Conservation (phyloP, 345 rosid species). For the Limnanthes douglasii region DNA sequence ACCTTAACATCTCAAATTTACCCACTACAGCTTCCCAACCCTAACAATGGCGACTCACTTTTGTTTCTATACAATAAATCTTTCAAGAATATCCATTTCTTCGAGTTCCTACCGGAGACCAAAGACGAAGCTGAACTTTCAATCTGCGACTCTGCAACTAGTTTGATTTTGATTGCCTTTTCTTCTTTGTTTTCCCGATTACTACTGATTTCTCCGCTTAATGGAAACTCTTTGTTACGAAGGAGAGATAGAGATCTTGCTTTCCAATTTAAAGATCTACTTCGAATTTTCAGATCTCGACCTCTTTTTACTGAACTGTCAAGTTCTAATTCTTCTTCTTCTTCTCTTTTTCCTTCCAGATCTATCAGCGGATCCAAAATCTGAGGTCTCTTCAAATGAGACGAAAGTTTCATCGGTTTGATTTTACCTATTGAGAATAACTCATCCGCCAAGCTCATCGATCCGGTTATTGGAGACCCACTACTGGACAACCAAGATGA, state of each 20-base stretch:
- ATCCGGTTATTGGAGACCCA: conserved; percentile 24
- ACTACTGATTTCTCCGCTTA: conserved; percentile 13
- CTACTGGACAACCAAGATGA: conserved; percentile 39
- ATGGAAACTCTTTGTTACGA: conserved; percentile 27
- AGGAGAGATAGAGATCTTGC: conserved; percentile 88
- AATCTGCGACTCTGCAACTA: too few relatives aligned
- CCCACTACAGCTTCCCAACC: too few relatives aligned
- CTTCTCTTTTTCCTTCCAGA: conserved; percentile 34
- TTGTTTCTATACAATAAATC: conserved; percentile 60
- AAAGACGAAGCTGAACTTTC: conserved; percentile 27
- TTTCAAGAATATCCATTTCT: conserved; percentile 57
- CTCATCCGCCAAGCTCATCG: conserved; percentile 94
- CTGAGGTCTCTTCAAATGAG: conserved; percentile 78
- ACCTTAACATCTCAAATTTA: too few relatives aligned
- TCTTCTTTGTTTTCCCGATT: too few relatives aligned
- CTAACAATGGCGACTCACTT: too few relatives aligned
- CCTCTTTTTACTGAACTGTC: conserved; percentile 25
- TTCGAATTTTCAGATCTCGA: conserved; percentile 49
- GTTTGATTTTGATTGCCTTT: too few relatives aligned
- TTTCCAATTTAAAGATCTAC: conserved; percentile 56
- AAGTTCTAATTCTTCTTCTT: conserved; percentile 1
- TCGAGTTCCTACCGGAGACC: conserved; percentile 61
- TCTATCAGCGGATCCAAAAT: conserved; percentile 51
- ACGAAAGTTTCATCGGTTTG: conserved; percentile 85
- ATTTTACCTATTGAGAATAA: conserved; percentile 80